Evolutionary conservation across 805 yeast genomes (phyloP).

Genomic region (Debaryomyces hansenii): DNA sequence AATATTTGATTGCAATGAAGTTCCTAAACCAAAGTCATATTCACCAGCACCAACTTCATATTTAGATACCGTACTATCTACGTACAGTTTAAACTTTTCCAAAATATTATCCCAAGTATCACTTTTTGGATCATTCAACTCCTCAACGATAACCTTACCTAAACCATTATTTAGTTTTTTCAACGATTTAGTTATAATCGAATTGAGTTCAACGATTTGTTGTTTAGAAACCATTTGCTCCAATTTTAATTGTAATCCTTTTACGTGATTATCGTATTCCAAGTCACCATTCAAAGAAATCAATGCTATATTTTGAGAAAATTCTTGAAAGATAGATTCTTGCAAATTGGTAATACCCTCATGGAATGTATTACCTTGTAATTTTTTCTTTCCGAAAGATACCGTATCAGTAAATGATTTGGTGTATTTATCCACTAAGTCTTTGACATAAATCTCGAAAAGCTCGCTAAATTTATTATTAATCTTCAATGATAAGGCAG

Average conservation of each 20-base stretch:
- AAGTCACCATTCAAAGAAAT: constrained; percentile 30
- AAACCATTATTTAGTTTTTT: constrained; percentile 49
- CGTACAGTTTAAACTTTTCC: constrained; percentile 35
- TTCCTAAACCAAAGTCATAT: constrained; percentile 70
- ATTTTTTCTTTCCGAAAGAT: neutral
- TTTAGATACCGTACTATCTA: constrained; percentile 6
- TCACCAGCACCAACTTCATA: constrained; percentile 15
- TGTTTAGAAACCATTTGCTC: constrained; percentile 38
- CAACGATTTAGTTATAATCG: constrained; percentile 33
- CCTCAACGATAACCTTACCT: constrained; percentile 50
- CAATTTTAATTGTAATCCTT: constrained; percentile 34
- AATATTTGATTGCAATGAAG: constrained; percentile 41
- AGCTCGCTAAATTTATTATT: constrained; percentile 32
- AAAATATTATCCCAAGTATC: constrained; percentile 64
- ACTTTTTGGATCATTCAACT: constrained; percentile 48
- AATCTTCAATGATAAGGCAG: constrained; percentile 46
- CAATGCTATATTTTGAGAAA: constrained; percentile 11
- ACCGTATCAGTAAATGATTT: constrained; percentile 7
- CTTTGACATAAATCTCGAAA: constrained; percentile 18
- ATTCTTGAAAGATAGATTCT: constrained; percentile 7
- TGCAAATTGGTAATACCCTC: constrained; percentile 10
- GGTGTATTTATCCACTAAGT: constrained; percentile 5
- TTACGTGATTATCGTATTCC: constrained; percentile 19
- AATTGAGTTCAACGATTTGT: constrained; percentile 33
- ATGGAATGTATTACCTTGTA: constrained; percentile 5